phyloP scores from a whole-genome alignment of 305 asterid genomes.

The Fraxinus paxiana region DNA sequence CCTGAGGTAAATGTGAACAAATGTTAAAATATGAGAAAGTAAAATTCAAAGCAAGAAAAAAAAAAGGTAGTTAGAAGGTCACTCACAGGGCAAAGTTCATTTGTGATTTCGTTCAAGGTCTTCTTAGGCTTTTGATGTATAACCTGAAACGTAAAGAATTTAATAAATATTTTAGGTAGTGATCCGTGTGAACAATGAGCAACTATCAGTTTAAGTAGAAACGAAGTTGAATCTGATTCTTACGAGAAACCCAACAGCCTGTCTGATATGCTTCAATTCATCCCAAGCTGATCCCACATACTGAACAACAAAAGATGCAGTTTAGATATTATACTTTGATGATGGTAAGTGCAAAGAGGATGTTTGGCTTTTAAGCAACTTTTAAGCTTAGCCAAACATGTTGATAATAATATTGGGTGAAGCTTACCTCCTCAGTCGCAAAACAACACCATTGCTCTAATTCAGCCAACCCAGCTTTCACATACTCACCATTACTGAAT shows the following conservation, averaged over 20 bases:
- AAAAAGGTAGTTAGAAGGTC: neutral
- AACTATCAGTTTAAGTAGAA: neutral
- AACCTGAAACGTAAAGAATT: slow-evolving; percentile 41
- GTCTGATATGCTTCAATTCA: slow-evolving; percentile 66
- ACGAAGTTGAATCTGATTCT: slow-evolving; percentile 12
- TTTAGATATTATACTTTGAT: slow-evolving; percentile 12
- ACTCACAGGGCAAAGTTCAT: slow-evolving; percentile 70
- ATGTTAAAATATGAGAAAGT: neutral
- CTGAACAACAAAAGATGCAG: slow-evolving; percentile 30
- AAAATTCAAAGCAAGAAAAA: neutral
- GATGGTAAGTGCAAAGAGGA: neutral
- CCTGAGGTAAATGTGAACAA: slow-evolving; percentile 39
- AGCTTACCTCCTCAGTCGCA: slow-evolving; percentile 89
- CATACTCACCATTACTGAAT: slow-evolving; percentile 95
- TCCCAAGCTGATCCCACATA: slow-evolving; percentile 67
- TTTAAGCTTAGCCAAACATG: neutral
- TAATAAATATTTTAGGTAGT: neutral
- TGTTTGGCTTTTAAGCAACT: neutral
- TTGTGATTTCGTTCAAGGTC: slow-evolving; percentile 54
- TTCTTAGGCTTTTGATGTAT: slow-evolving; percentile 71
- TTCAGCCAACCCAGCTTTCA: slow-evolving; percentile 91
- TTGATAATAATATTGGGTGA: neutral
- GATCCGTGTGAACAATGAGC: neutral
- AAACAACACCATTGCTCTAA: slow-evolving; percentile 91
- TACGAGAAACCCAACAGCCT: slow-evolving; percentile 73